Evolutionary conservation across 257 asterid species (phyloP), one percentile per base, ranked within the genome.

Genomic region (Solanum chiquidenum): DNA sequence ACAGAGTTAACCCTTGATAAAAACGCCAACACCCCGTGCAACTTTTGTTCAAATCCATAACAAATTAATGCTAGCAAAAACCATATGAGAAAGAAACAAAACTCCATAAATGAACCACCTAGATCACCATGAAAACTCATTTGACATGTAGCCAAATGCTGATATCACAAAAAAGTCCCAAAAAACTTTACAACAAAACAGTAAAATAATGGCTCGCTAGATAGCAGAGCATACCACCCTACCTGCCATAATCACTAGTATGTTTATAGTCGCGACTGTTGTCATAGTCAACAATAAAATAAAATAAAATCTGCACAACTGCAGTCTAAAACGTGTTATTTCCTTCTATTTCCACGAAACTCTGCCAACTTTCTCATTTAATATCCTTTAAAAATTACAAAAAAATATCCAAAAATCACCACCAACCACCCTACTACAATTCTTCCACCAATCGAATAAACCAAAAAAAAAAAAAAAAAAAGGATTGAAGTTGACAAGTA

Each of bases 391-490:
- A 0, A 25, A 18, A 52, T 0, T 23, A 64, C 18, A 2, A 31
- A 80, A 80, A 77, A 42, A 79, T 25, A 25, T 79, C 69, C 85
- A 52, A 80, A 82, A 82, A 49, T 82, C 69, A 49, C 6, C 85
- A 80, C 42, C 85, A 80, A 49, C 85, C 85, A 46, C 85, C 40
- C 16, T 46, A 46, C 64, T 21, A 79, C 84, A 44, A 44, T 25
- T 46, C 37, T 71, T 44, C 38, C 84, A 14, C 37, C 27, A 79
- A 74, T 21, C 29, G 2, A 72, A 33, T 3, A 74, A 35, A 0
- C 31, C 31, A 38, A 75, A 71, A 23, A 3, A 23, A 21, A 21
- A 14, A 3, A 23, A 21, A 21, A 14, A 66, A 27, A 27, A 1
- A 12, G 20, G 7, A 5, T 12, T 71, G 12, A 31, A 69, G n/a